phyloP scores from a whole-genome alignment of 2,329 filamentous ascomycete genomes.

The Alternaria panax region DNA sequence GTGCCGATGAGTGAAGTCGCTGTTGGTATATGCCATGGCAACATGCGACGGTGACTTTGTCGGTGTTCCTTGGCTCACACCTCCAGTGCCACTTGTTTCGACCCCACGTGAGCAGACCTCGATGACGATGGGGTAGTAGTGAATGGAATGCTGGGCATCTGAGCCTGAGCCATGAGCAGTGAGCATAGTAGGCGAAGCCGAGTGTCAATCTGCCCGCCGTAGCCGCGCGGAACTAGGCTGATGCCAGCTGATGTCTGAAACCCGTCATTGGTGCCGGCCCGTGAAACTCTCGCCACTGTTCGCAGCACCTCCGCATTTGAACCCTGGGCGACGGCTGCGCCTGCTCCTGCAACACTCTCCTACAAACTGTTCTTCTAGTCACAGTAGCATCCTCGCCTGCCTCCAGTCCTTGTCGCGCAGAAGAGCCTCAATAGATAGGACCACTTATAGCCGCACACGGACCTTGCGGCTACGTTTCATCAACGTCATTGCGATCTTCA shows the following conservation, averaged over 20 bases:
- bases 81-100: too few species aligned
- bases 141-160: too few species aligned
- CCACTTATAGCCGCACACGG: slow-evolving; percentile 27
- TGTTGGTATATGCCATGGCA: too few species aligned
- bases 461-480: slow-evolving; percentile 29
- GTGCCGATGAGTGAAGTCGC: too few species aligned
- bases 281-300: slow-evolving; percentile 26
- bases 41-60: too few species aligned
- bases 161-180: too few species aligned
- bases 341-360: slow-evolving; percentile 17
- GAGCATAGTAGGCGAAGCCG: slow-evolving; percentile 3
- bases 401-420: slow-evolving; percentile 8
- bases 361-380: slow-evolving; percentile 15
- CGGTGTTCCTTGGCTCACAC: too few species aligned
- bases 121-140: too few species aligned
- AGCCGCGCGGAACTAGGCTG: slow-evolving; percentile 9
- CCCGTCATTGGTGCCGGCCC: slow-evolving; percentile 22
- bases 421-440: slow-evolving; percentile 12
- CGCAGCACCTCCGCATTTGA: slow-evolving; percentile 18
- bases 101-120: too few species aligned
- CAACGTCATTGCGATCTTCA: slow-evolving; percentile 40
- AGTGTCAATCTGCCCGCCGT: too few species aligned
- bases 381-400: slow-evolving; percentile 9
- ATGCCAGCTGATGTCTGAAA: slow-evolving; percentile 23
- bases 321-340: slow-evolving; percentile 14